These are phyloP conservation scores for Pecoramyces ruminantium DNA, from an alignment of 192 early-diverging fungal species.

Conservation along the genomic window DNA sequence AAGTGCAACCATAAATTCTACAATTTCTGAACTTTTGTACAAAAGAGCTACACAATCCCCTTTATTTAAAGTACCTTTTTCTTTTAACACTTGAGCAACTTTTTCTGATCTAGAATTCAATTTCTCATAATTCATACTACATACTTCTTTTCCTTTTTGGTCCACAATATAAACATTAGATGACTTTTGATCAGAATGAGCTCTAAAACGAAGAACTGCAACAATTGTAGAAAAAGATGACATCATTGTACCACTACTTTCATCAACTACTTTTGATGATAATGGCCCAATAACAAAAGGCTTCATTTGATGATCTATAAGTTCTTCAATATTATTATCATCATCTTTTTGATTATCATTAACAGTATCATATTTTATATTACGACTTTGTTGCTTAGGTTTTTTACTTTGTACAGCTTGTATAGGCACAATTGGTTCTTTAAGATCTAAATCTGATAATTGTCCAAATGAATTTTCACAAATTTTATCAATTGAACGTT, in stretches of 20 bases:
- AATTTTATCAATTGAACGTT: background rate
- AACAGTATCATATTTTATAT: background rate
- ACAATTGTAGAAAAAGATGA: conserved; percentile 41
- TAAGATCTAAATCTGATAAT: background rate
- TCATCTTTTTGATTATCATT: background rate
- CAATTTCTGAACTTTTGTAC: conserved; percentile 59
- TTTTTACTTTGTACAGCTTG: background rate
- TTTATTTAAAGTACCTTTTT: conserved; percentile 30
- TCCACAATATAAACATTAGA: conserved; percentile 57
- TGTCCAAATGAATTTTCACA: background rate
- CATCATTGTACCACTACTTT: conserved; percentile 14
- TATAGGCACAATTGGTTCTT: background rate
- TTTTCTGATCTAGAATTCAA: conserved; percentile 52
- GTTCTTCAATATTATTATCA: background rate
- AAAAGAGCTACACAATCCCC: conserved; percentile 61
- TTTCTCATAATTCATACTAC: conserved; percentile 55
- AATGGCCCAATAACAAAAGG: background rate
- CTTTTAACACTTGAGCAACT: conserved; percentile 43
- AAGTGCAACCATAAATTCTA: conserved; percentile 63
- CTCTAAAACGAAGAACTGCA: conserved; percentile 46
- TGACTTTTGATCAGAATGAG: conserved; percentile 13
- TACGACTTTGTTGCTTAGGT: background rate
- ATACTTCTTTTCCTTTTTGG: conserved; percentile 52
- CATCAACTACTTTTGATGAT: conserved; percentile 6
- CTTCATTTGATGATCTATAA: background rate